These are phyloP conservation scores for Cytospora schulzeri DNA, from an alignment of 2,329 filamentous ascomycete species.

Conservation along the genomic window DNA sequence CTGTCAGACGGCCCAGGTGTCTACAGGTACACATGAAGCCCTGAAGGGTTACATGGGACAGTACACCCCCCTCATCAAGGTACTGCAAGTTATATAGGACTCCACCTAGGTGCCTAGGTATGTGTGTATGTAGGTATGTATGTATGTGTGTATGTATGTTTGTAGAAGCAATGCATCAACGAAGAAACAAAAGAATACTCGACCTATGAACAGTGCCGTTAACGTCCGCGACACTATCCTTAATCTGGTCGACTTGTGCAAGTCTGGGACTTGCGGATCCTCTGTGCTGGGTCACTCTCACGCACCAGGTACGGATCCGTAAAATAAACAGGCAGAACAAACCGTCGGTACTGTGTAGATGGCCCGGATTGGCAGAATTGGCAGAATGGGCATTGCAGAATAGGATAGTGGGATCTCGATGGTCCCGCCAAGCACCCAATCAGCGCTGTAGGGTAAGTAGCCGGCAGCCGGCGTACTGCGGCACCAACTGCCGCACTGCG, in stretches of 20 bases:
- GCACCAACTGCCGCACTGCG: neutral
- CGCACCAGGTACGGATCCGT: no score
- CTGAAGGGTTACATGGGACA: neutral
- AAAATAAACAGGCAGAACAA: no score
- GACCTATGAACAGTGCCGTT: neutral
- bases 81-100: neutral
- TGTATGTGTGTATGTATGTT: no score
- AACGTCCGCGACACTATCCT: neutral
- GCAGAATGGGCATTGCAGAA: neutral
- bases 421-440: neutral
- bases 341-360: neutral
- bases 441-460: neutral
- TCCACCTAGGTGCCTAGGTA: no score
- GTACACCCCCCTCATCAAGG: neutral
- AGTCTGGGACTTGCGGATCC: neutral
- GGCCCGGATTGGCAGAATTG: neutral
- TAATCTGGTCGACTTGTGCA: neutral
- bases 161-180: neutral
- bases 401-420: neutral
- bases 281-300: neutral
- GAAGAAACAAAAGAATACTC: neutral
- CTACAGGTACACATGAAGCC: neutral
- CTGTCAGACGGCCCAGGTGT: neutral
- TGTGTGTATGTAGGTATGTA: no score
- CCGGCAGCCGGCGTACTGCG: conserved; percentile 1